Percentiles rank a stretch among this genome's conserved stretches.
Evolutionary conservation across 495 filamentous ascomycete genomes (phyloP).

Genomic region (Penicillium longicatenatum): DNA sequence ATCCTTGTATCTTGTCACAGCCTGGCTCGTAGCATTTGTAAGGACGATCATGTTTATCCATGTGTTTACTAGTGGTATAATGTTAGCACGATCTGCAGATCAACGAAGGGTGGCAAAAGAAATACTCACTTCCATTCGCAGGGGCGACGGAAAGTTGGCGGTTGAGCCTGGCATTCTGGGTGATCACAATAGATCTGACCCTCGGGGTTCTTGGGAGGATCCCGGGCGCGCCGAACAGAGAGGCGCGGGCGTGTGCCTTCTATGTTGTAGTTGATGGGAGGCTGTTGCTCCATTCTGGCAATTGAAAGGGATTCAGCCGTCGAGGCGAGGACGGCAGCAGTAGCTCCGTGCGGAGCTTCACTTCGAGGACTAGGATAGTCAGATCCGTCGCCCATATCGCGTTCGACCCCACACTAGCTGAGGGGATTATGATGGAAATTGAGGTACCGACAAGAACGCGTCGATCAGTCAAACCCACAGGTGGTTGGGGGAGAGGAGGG

Average conservation of each 20-base stretch:
- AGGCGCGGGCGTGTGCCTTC: conserved; percentile 48
- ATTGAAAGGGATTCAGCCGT: conserved; percentile 39
- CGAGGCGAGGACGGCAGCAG: conserved; percentile 40
- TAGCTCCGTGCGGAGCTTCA: conserved; percentile 46
- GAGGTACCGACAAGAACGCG: conserved; percentile 30
- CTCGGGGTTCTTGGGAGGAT: conserved; percentile 65
- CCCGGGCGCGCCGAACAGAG: conserved; percentile 51
- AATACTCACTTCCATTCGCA: conserved; percentile 88
- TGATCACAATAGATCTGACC: conserved; percentile 71
- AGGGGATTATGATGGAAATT: conserved; percentile 27
- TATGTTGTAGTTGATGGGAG: conserved; percentile 33
- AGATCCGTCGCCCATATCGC: conserved; percentile 53
- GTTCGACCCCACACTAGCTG: conserved; percentile 37
- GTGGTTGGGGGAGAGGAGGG: background rate
- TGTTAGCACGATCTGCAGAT: conserved; percentile 13
- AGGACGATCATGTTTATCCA: conserved; percentile 94
- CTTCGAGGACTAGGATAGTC: conserved; percentile 56
- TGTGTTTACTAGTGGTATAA: conserved; percentile 69
- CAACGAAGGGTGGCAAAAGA: background rate
- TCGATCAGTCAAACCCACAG: conserved; percentile 19
- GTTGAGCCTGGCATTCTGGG: conserved; percentile 55
- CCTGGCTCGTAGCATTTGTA: conserved; percentile 76
- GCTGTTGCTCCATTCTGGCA: conserved; percentile 44
- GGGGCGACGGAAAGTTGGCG: conserved; percentile 70
- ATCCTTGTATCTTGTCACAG: conserved; percentile 88